phyloP scores from a whole-genome alignment of 257 asterid species.

The Rehmannia glutinosa region DNA sequence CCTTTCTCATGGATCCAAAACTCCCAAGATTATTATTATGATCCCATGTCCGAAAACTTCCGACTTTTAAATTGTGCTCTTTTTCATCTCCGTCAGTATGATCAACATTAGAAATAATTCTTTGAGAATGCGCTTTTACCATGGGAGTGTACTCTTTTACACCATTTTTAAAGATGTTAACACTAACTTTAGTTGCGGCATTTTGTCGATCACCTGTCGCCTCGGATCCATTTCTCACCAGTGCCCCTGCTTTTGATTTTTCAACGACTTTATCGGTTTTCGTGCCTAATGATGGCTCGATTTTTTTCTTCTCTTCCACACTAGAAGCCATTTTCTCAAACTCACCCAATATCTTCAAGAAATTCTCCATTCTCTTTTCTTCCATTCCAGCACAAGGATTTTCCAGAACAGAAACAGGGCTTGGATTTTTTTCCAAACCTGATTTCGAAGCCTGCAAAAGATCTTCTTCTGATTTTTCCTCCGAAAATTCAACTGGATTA shows the following conservation, averaged over 20 bases:
- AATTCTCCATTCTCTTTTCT: slow-evolving; percentile 38
- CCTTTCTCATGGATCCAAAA: slow-evolving; percentile 71
- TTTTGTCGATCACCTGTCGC: slow-evolving; percentile 4
- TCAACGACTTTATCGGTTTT: slow-evolving; percentile 20
- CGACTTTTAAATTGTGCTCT: background rate
- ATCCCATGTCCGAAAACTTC: slow-evolving; percentile 17
- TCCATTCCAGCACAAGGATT: background rate
- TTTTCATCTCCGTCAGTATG: background rate
- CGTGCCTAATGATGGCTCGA: slow-evolving; percentile 11
- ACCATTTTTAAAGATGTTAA: background rate
- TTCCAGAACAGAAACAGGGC: background rate
- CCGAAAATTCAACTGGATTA: slow-evolving; percentile 13
- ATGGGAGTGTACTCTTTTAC: slow-evolving; percentile 3
- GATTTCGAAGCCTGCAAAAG: no score
- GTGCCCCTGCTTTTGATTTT: no score
- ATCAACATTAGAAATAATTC: slow-evolving; percentile 13
- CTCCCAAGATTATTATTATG: slow-evolving; percentile 23
- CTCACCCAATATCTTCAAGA: slow-evolving; percentile 35
- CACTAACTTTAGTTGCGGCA: background rate
- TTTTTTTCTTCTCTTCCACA: slow-evolving; percentile 23
- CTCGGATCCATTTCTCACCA: slow-evolving; percentile 38
- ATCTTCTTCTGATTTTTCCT: slow-evolving; percentile 13
- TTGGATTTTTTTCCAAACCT: slow-evolving; percentile 4
- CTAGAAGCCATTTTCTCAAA: slow-evolving; percentile 32
- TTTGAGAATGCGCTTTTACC: slow-evolving; percentile 27